phyloP scores from a whole-genome alignment of 345 rosid genomes.

The Erysimum cheiranthoides region DNA sequence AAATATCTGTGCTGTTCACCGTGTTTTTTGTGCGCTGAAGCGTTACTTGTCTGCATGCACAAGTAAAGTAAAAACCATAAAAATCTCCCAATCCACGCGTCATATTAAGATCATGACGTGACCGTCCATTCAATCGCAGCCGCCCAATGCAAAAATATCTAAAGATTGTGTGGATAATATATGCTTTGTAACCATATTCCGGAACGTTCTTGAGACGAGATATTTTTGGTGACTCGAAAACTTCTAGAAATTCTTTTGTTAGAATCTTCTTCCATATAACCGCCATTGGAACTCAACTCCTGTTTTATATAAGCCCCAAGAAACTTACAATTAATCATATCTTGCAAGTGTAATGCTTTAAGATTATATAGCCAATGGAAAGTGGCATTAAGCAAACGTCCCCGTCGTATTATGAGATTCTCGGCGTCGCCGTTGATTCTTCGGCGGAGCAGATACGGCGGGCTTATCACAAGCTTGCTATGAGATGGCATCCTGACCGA shows the following conservation, averaged over 20 bases:
- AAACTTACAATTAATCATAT: not conserved
- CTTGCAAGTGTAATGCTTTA: slow-evolving; percentile 1
- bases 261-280: slow-evolving; percentile 28
- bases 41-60: slow-evolving; percentile 2
- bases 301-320: slow-evolving; percentile 27
- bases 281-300: slow-evolving; percentile 33
- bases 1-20: not conserved
- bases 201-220: slow-evolving; percentile 41
- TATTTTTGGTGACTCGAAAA: slow-evolving; percentile 27
- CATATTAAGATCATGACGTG: slow-evolving; percentile 14
- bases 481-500: slow-evolving; percentile 99
- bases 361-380: slow-evolving; percentile 29
- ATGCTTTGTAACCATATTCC: slow-evolving; percentile 23
- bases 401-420: slow-evolving; percentile 62
- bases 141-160: slow-evolving; percentile 30
- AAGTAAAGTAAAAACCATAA: slow-evolving; percentile 19
- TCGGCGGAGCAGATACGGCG: slow-evolving; percentile 78
- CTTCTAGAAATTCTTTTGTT: slow-evolving; percentile 35
- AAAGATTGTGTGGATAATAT: slow-evolving; percentile 21
- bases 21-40: not conserved
- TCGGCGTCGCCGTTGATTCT: slow-evolving; percentile 77
- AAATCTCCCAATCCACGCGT: slow-evolving; percentile 34
- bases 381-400: slow-evolving; percentile 46
- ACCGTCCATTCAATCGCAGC: slow-evolving; percentile 33
- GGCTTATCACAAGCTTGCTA: slow-evolving; percentile 87